phyloP scores from a whole-genome alignment of 805 yeast species.

The Candida adriatica region DNA sequence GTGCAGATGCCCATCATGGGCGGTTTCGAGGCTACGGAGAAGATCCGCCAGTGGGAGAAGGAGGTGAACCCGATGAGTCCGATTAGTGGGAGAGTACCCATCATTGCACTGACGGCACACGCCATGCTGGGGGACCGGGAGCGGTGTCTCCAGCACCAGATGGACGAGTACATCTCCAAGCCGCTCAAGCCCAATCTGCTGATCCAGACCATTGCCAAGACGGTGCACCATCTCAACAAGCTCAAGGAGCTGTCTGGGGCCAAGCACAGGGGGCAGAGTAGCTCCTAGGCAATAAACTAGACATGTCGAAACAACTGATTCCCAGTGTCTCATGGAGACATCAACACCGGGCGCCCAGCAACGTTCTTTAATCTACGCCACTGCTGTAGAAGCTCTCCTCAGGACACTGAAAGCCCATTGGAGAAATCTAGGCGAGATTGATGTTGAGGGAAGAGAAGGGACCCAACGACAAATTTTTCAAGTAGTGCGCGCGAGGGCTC shows the following conservation, averaged over 20 bases:
- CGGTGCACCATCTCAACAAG: constrained; percentile 64
- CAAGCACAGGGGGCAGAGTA: constrained; percentile 10
- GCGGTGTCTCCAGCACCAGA: constrained; percentile 76
- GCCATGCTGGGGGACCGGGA: constrained; percentile 93
- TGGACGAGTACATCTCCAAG: constrained; percentile 87
- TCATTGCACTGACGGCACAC: constrained; percentile 85
- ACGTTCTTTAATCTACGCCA: constrained; percentile 18
- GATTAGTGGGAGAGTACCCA: constrained; percentile 70
- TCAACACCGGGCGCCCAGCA: constrained; percentile 22
- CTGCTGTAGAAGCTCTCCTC: background rate
- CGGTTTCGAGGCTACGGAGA: constrained; percentile 85
- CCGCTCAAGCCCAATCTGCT: constrained; percentile 78
- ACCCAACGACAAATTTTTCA: no score
- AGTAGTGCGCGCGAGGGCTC: no score
- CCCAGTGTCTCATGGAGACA: constrained; percentile 14
- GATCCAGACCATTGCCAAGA: constrained; percentile 78
- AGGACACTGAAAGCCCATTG: constrained; percentile 7
- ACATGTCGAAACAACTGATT: constrained; percentile 17
- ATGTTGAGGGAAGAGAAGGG: constrained; percentile 8
- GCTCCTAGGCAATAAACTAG: background rate
- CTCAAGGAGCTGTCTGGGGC: constrained; percentile 37
- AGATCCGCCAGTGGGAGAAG: constrained; percentile 82
- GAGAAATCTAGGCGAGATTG: constrained; percentile 10
- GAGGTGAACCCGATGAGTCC: constrained; percentile 64
- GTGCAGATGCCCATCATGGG: constrained; percentile 96